Base-by-base conservation (phyloP, 257 asterid genomes). In the Solanum clarkiae region DNA sequence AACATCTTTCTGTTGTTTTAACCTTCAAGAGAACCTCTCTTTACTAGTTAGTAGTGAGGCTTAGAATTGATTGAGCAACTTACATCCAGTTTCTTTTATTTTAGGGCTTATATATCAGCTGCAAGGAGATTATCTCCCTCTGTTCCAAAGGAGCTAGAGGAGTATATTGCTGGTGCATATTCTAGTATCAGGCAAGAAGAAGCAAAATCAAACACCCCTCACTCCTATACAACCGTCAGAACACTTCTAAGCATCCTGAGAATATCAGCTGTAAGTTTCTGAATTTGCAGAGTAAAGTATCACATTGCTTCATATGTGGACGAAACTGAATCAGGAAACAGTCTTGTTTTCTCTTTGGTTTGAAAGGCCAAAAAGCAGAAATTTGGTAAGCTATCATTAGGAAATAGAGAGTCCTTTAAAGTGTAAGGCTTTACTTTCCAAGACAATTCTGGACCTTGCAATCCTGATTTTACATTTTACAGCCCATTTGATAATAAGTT, bases 181-280 rank as follows among this genome's bases (percentile, higher is more conserved):
- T 90, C 99, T 82, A 95, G 93, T 89, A 95, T 97, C 86, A 90
- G 99, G 90, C 99, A 95, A 92, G 99, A 97, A 86, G 99, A 97
- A 89, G 99, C 99, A 9, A 94, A 93, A 91, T 97, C 98, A 65
- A 97, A 90, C 85, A 65, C 94, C 14, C 97, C 98, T 60, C 98
- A 94, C 87, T 92, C 97, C 5, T 94, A 94, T 84, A 93, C 98
- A 84, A 94, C 97, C 2, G 89, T 93, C 81, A 90, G 98, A 88
- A 94, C 98, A 53, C 89, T 94, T 57, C 97, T 94, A 89, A 94
- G 98, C 91, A 94, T 94, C 87, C 92, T 94, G 59, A 90, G 98
- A 89, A 94, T 94, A 86, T 94, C 98, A 89, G 94, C 95, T 68
- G 98, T 94, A 88, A 93, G 97, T 91, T 70, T 24, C 77, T 20